Evolutionary conservation across 768 basidiomycete genomes (phyloP), one percentile per base, ranked within the genome.

Genomic region (Udeniomyces megalosporus): DNA sequence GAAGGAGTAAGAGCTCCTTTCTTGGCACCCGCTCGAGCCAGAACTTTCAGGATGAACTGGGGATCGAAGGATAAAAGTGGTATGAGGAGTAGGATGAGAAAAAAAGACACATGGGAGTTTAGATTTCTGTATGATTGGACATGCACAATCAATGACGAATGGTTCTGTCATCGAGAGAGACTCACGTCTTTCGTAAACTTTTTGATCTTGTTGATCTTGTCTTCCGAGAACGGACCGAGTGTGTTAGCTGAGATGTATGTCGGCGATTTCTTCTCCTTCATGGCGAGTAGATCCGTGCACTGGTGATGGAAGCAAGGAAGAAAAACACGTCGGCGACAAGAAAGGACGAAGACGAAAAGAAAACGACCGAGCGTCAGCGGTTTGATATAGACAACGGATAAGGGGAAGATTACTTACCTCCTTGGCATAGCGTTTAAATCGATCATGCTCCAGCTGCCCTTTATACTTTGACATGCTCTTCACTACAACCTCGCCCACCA

Each of bases 381-480:
- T 35, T 31, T 32, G 54, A 32, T n/a, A 22, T 28, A 26, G 5
- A 52, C 5, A 28, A 52, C 48, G 31, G 14, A 52, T 52, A 32
- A n/a, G 31, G 47, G 28, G 38, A 11, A 28, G 54, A 15, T 26
- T 28, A 67, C 80, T 64, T 66, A 89, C 93, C 81, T 96, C 89
- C 71, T 90, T 89, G 2, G 95, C 95, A 70, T 95, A 83, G 71
- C 84, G 84, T 78, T 99, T 99, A 80, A 97, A 96, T 58, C 78
- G 72, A 7, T 95, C 90, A 54, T 80, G 80, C 72, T 76, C 73
- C 63, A 95, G 79, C 49, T 82, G 75, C 58, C 82, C 78, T 55
- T 82, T 78, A 70, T 96, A 84, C 76, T 91, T 95, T 62, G 84
- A 86, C 90, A 97, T 91, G 62, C 79, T 83, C 73, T 83, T 85